Evolutionary conservation across 1,284 basidiomycete genomes (phyloP).

Genomic region (Coniophora puteana): DNA sequence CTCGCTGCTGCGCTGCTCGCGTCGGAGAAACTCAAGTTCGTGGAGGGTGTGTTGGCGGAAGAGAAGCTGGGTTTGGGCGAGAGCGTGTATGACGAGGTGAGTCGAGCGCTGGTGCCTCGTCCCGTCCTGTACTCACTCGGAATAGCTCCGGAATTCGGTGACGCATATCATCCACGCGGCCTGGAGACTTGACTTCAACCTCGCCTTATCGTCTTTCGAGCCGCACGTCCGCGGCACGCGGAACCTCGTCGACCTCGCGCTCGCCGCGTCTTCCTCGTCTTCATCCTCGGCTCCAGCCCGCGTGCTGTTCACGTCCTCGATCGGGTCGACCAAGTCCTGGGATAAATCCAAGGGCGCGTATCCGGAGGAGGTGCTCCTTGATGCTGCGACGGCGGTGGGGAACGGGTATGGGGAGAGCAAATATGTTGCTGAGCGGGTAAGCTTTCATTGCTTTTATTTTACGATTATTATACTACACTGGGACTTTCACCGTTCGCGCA

Average conservation of each 20-base stretch:
- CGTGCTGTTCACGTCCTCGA: slow-evolving; percentile 28
- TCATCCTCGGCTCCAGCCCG: slow-evolving; percentile 7
- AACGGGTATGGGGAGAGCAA: slow-evolving; percentile 27
- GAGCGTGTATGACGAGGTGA: slow-evolving; percentile 14
- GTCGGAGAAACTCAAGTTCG: slow-evolving; percentile 18
- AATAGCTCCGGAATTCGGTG: slow-evolving; percentile 17
- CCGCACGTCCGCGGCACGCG: slow-evolving; percentile 27
- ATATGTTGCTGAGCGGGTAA: slow-evolving; percentile 19
- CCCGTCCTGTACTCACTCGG: not conserved
- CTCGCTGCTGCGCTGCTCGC: slow-evolving; percentile 18
- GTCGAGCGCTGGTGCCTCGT: not conserved
- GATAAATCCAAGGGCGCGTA: slow-evolving; percentile 13
- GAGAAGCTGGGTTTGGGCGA: slow-evolving; percentile 7
- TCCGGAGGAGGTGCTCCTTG: slow-evolving; percentile 18
- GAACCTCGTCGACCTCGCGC: slow-evolving; percentile 31
- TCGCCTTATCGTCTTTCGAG: slow-evolving; percentile 32
- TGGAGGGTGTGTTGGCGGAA: slow-evolving; percentile 19
- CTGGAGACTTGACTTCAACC: slow-evolving; percentile 39
- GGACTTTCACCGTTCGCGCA: slow-evolving; percentile 2
- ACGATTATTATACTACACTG: not conserved
- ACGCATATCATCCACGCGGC: slow-evolving; percentile 34
- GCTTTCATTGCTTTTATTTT: slow-evolving; percentile 1
- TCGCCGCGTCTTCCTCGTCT: slow-evolving; percentile 11
- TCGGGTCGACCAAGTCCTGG: slow-evolving; percentile 19
- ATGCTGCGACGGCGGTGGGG: slow-evolving; percentile 11